A percentile compares a stretch with the other conserved stretches of the same genome.
Conservation (phyloP, 2,329 filamentous ascomycete species). For the Pestalotiopsis sp. region DNA sequence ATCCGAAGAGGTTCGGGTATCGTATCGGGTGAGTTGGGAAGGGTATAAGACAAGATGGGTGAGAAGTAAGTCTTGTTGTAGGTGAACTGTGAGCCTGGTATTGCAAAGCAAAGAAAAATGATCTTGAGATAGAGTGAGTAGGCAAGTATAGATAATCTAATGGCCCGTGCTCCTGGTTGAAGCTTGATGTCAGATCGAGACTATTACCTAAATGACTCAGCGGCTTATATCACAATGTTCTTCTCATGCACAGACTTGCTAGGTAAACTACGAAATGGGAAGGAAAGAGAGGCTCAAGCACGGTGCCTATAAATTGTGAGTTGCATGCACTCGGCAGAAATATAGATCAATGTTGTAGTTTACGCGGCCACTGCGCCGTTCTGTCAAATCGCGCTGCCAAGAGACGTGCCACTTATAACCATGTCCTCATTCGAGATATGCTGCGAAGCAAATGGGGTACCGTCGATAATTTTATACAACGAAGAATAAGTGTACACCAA, state of each 20-base stretch:
- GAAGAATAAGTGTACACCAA: neutral
- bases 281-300: too few species aligned
- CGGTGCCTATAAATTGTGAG: too few species aligned
- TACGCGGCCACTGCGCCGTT: neutral
- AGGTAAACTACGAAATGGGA: too few species aligned
- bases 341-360: neutral
- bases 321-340: too few species aligned
- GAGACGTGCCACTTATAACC: neutral
- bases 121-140: neutral
- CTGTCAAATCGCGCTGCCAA: neutral
- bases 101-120: too few species aligned
- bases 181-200: neutral
- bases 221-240: too few species aligned
- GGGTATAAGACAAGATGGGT: too few species aligned
- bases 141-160: neutral
- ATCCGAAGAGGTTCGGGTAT: neutral
- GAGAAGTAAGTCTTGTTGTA: too few species aligned
- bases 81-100: too few species aligned
- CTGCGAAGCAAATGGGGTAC: neutral
- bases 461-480: neutral
- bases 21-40: too few species aligned
- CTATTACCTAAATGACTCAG: too few species aligned
- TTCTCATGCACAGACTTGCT: too few species aligned
- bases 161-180: neutral
- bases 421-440: neutral